Evolutionary conservation across 148 eudicot genomes (phyloP), one percentile per base, ranked within the genome.

Genomic region (Heliamphora exappendiculata): DNA sequence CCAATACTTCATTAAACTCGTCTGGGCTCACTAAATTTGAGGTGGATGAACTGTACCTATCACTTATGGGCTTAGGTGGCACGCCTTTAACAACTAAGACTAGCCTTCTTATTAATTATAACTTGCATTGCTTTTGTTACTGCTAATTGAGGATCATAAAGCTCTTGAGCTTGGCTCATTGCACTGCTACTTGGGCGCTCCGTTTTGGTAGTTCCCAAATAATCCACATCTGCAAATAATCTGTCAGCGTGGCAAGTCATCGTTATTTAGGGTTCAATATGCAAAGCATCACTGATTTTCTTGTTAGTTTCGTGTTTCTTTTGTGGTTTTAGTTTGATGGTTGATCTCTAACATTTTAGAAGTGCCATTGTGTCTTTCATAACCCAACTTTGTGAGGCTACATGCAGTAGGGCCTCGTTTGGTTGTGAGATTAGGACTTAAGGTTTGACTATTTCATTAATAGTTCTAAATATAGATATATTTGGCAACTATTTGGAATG

Each of bases 201-300:
- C 54, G n/a, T 47, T 37, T 47, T 47, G 28, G 50, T 19, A 45
- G 8, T 70, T 45, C 26, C 7, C 9, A 47, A 47, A 37, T 70
- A 33, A 47, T 70, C 36, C 19, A 13, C 36, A 47, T 33, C 73
- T 70, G 73, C 73, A 47, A 70, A 70, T 47, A 45, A 24, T 70
- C 47, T 70, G 47, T 47, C 57, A 70, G 73, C 73, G 47, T n/a
- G 3, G 28, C 24, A 67, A 16, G 29, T 42, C 31, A 11, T 68
- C 4, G 12, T 19, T 67, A 33, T 42, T 42, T 41, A 42, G 28
- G 14, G 26, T 29, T 60, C 31, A 39, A 3, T 31, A 19, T 26
- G 19, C 26, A 37, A 22, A 17, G 24, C 37, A 2, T 49, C n/a
- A 5, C 12, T 45, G 73, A 69, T 14, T 5, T 67, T 13, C 44